phyloP scores from a whole-genome alignment of 768 basidiomycete species.

The Galerina sulciceps region DNA sequence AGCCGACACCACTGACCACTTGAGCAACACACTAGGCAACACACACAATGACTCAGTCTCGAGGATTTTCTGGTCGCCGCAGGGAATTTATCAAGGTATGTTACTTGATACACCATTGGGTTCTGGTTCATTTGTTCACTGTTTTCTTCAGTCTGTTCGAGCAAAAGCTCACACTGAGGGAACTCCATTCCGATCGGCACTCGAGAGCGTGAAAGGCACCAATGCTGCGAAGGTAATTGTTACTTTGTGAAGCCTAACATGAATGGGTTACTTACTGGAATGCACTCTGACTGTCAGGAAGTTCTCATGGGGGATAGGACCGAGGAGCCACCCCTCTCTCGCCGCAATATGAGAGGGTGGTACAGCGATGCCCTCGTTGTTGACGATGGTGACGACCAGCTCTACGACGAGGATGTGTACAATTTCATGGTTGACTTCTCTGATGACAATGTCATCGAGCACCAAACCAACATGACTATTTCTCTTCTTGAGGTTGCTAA shows the following conservation, averaged over 20 bases:
- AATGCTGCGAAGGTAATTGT: no score
- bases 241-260: no score
- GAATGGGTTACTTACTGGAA: no score
- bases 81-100: constrained; percentile 11
- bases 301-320: no score
- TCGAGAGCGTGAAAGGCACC: no score
- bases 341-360: constrained; percentile 17
- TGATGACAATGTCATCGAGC: constrained; percentile 2
- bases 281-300: no score
- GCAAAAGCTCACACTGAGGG: constrained; percentile 25
- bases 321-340: constrained; percentile 22
- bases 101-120: background rate
- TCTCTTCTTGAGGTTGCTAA: constrained; percentile 18
- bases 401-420: constrained; percentile 20
- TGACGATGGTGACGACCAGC: constrained; percentile 22
- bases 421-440: constrained; percentile 21
- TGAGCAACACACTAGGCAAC: no score
- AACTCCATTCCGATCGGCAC: constrained; percentile 10
- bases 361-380: constrained; percentile 27
- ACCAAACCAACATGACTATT: constrained; percentile 17
- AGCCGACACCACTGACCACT: no score
- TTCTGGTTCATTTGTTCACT: background rate
- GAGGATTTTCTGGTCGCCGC: constrained; percentile 11
- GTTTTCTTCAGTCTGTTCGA: constrained; percentile 14
- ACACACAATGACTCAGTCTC: constrained; percentile 3